phyloP scores from a whole-genome alignment of 495 filamentous ascomycete genomes.

The Aspergillus heteromorphus region DNA sequence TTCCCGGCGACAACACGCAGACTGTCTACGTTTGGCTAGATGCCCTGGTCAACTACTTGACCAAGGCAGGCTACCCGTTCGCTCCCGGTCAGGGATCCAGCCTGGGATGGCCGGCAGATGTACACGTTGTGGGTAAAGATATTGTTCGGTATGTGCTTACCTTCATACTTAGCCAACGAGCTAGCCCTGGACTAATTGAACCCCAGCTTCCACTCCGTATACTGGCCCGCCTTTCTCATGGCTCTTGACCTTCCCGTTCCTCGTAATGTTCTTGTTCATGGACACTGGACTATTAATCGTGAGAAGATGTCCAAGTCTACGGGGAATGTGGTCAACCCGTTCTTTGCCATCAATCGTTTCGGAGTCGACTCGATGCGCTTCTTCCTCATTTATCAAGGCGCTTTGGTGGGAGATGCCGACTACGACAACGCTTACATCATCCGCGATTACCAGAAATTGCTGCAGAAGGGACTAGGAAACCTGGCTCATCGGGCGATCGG shows the following conservation, averaged over 20 bases:
- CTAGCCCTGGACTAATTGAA: background rate
- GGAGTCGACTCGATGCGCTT: constrained; percentile 83
- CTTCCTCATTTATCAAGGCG: constrained; percentile 75
- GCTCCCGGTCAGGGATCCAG: constrained; percentile 59
- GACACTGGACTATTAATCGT: constrained; percentile 86
- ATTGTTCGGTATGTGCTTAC: constrained; percentile 59
- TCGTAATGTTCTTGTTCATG: constrained; percentile 77
- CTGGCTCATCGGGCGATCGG: constrained; percentile 63
- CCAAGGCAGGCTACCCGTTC: constrained; percentile 75
- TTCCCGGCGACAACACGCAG: constrained; percentile 76
- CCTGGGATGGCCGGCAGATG: constrained; percentile 81
- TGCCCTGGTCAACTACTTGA: constrained; percentile 89
- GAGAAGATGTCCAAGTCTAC: constrained; percentile 94
- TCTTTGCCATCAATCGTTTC: constrained; percentile 85
- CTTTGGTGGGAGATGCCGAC: constrained; percentile 67
- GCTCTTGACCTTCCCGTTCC: constrained; percentile 81
- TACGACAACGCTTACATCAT: constrained; percentile 77
- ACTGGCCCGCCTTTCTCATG: constrained; percentile 96
- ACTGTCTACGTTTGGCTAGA: constrained; percentile 99
- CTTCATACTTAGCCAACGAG: background rate
- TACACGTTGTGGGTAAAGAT: constrained; percentile 93
- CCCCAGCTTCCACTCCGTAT: constrained; percentile 80
- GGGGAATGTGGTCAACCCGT: constrained; percentile 93
- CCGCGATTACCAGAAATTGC: constrained; percentile 67
- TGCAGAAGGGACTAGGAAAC: constrained; percentile 75